Evolutionary conservation across 2,329 filamentous ascomycete genomes (phyloP).

Genomic region (Hypoxylon sp.): DNA sequence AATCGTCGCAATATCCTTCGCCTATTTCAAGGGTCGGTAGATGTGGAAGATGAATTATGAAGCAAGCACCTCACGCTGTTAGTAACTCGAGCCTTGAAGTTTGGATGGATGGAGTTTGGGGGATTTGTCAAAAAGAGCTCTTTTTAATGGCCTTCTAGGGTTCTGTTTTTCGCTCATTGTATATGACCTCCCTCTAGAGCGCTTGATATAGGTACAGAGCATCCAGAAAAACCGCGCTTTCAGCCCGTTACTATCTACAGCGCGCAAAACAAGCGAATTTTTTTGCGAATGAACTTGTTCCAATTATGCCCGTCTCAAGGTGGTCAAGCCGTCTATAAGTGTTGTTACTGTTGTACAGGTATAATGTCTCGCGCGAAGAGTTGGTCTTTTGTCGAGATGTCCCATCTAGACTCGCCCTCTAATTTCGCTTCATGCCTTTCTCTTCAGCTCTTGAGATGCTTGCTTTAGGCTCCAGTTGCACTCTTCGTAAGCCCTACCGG

Average conservation of each 20-base stretch:
- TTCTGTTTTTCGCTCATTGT: conserved; percentile 29
- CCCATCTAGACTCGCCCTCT: conserved; percentile 20
- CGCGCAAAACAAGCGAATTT: conserved; percentile 14
- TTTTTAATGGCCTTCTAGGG: conserved; percentile 30
- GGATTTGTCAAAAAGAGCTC: conserved; percentile 19
- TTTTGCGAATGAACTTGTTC: conserved; percentile 29
- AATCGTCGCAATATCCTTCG: conserved; percentile 30
- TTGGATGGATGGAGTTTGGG: conserved; percentile 5
- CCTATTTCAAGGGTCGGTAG: conserved; percentile 34
- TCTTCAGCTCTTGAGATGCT: conserved; percentile 71
- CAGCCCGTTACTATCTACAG: conserved; percentile 19
- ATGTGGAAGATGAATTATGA: conserved; percentile 34
- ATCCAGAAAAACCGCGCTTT: conserved; percentile 23
- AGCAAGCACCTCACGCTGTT: conserved; percentile 7
- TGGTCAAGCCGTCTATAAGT: conserved; percentile 41
- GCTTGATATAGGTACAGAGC: conserved; percentile 40
- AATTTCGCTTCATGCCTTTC: conserved; percentile 58
- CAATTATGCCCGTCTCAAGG: conserved; percentile 36
- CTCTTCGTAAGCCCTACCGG: conserved; percentile 97
- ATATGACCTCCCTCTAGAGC: conserved; percentile 25
- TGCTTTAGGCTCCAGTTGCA: conserved; percentile 86
- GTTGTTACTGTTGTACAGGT: conserved; percentile 46
- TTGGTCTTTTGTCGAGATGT: conserved; percentile 32
- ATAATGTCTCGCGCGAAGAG: conserved; percentile 34
- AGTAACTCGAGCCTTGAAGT: conserved; percentile 11